Evolutionary conservation across 148 eudicot species (phyloP).

Genomic region (Dianthus caryophyllus): DNA sequence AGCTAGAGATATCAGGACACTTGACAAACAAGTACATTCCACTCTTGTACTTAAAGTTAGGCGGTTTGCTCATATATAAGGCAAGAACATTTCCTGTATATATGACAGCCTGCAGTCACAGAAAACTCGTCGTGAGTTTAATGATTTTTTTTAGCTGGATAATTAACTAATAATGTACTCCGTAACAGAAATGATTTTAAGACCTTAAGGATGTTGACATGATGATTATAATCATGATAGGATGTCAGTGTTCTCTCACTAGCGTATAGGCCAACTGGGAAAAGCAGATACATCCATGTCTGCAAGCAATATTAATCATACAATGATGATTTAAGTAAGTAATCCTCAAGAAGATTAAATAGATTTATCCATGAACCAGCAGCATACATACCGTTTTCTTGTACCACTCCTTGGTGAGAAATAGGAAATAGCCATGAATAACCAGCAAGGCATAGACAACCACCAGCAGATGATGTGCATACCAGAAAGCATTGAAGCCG

Average conservation of each 20-base stretch:
- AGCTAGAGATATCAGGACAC: conserved; percentile 80
- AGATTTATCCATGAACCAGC: too few relatives aligned
- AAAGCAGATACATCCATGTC: conserved; percentile 83
- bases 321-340: neutral
- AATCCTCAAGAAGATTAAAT: neutral
- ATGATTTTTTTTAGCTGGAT: conserved; percentile 2
- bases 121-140: neutral
- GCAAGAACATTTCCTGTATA: conserved; percentile 89
- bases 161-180: too few relatives aligned
- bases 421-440: conserved; percentile 70
- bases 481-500: conserved; percentile 94
- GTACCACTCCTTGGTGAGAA: conserved; percentile 65
- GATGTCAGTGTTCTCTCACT: conserved; percentile 60
- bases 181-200: conserved; percentile 6
- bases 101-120: conserved; percentile 60
- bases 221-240: conserved; percentile 50
- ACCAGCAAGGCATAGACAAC: conserved; percentile 62
- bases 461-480: conserved; percentile 77
- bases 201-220: conserved; percentile 69
- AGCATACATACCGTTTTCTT: conserved; percentile 65
- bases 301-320: conserved; percentile 36
- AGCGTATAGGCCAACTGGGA: conserved; percentile 52
- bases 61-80: conserved; percentile 86
- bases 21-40: conserved; percentile 96
- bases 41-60: conserved; percentile 84